Conservation (phyloP, 2,329 filamentous ascomycete species). For the Fusarium protoensiforme region DNA sequence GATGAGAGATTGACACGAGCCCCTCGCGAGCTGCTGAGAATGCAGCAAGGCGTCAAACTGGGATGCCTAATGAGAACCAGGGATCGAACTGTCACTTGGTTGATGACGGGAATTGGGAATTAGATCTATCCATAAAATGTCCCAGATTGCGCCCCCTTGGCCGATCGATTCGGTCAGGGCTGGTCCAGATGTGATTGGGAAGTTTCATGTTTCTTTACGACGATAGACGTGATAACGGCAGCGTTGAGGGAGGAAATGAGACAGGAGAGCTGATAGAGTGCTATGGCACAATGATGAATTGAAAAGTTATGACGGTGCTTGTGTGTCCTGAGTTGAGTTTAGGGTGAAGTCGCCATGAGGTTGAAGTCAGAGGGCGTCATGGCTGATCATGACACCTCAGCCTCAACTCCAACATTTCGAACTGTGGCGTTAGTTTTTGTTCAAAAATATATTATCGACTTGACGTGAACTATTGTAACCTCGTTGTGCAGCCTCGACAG, state of each 20-base stretch:
- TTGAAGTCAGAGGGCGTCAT: not conserved
- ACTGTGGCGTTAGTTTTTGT: not conserved
- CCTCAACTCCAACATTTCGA: not conserved
- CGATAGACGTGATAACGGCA: constrained; percentile 33
- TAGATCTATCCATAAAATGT: constrained; percentile 35
- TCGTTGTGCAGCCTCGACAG: not conserved
- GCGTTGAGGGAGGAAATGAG: constrained; percentile 7
- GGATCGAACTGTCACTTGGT: not conserved
- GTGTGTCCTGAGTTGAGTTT: not conserved
- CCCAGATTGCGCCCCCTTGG: constrained; percentile 40
- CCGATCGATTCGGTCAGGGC: constrained; percentile 22
- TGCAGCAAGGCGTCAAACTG: not conserved
- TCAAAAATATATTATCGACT: not conserved
- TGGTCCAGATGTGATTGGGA: constrained; percentile 39
- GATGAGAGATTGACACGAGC: not conserved
- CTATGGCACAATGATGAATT: constrained; percentile 30
- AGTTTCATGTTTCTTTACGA: constrained; percentile 35
- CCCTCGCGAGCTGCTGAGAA: not conserved
- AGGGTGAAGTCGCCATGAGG: not conserved
- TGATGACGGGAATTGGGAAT: constrained; percentile 6
- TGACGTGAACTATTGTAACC: not conserved
- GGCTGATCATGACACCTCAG: not conserved
- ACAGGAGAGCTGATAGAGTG: constrained; percentile 8
- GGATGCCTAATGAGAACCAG: constrained; percentile 9
- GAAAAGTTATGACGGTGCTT: constrained; percentile 21